Evolutionary conservation across 2,329 filamentous ascomycete genomes (phyloP), one percentile per base, ranked within the genome.

Genomic region (Podosphaera leucotricha): DNA sequence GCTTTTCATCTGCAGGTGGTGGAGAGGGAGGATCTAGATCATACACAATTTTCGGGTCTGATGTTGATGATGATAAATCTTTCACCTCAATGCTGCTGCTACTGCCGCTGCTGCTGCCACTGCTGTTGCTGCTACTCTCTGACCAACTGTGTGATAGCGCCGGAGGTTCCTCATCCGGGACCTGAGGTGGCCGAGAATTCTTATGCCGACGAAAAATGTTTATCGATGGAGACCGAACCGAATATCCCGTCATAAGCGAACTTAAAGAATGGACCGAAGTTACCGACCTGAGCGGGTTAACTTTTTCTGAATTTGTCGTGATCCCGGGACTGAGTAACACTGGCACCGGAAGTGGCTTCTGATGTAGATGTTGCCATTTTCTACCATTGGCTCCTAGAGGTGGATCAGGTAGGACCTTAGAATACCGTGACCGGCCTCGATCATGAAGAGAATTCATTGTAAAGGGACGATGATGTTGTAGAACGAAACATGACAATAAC

Each of bases 351-450:
- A 39, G 37, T 39, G 39, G 19, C 18, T 24, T 16, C 7, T 21
- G 39, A 11, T 33, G 28, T 7, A n/a, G 13, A 3, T 11, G 28
- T 33, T 33, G 10, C 28, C 28, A 33, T 33, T 1, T n/a, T 11
- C 15, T 11, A 4, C 3, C 8, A n/a, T 33, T 33, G 6, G 28
- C 28, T 13, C 28, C 15, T 11, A 4, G 20, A 15, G 39, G 39
- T 11, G 46, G 45, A 33, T 41, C 35, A 33, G 54, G 54, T 26
- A 56, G 43, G 6, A 46, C 48, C 47, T 56, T 57, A 1, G 53
- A 55, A 43, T 53, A 53, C 37, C 51, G 45, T 6, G 50, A 52
- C 19, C 49, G 49, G 15, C 53, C 51, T 53, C 50, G 45, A 26
- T 46, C 28, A n/a, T 33, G 6, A 3, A 33, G 28, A 13, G 28